Percentiles rank a stretch among this genome's conserved stretches.
Evolutionary conservation across 306 rosid species (phyloP).

Genomic region (Cucumis sativus): DNA sequence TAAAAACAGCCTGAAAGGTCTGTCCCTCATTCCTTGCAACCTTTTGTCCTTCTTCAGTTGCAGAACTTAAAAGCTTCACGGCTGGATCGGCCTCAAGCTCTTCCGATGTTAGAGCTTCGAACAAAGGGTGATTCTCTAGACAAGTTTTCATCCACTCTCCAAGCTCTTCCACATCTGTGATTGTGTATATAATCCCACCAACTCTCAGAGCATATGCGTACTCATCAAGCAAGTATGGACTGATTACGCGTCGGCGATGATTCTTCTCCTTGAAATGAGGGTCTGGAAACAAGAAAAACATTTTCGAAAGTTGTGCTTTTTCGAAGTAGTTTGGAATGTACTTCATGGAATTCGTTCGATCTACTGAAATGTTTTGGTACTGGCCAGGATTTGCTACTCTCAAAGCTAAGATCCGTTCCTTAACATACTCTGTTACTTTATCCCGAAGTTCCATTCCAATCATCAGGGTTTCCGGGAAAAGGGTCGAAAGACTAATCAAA

Average conservation of each 20-base stretch:
- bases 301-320: conserved; percentile 76
- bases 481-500: conserved; percentile 67
- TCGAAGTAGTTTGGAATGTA: conserved; percentile 86
- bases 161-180: conserved; percentile 90
- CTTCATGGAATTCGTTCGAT: conserved; percentile 91
- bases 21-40: conserved; percentile 91
- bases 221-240: conserved; percentile 79
- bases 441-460: conserved; percentile 96
- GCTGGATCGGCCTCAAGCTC: conserved; percentile 85
- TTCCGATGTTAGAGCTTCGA: conserved; percentile 50
- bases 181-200: conserved; percentile 86
- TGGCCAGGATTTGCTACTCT: conserved; percentile 62
- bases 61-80: conserved; percentile 55
- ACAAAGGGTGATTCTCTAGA: conserved; percentile 77
- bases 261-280: conserved; percentile 99
- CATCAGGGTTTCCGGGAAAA: conserved; percentile 81
- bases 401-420: conserved; percentile 68
- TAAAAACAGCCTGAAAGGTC: conserved; percentile 64
- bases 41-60: conserved; percentile 97
- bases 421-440: conserved; percentile 84
- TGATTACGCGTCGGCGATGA: conserved; percentile 85
- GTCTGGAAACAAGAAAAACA: conserved; percentile 94
- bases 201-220: conserved; percentile 63
- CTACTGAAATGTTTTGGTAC: conserved; percentile 81
- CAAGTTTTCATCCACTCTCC: conserved; percentile 93